A percentile compares a stretch with the other conserved stretches of the same genome.
Conservation (phyloP, 2,329 filamentous ascomycete species). For the Curvularia eragrostidis region DNA sequence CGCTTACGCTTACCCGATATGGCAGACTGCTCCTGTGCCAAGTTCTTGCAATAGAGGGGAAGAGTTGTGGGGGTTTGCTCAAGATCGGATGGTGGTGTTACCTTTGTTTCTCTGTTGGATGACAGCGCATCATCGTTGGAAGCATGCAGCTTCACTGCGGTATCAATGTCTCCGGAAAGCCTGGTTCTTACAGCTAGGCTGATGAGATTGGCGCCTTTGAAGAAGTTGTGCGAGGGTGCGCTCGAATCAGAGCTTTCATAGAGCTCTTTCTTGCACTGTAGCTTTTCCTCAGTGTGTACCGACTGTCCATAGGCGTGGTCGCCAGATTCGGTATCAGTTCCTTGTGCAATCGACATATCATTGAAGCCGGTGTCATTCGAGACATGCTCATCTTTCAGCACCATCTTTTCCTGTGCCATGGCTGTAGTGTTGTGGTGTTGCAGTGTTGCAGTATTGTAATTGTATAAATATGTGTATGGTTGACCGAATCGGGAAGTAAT, state of each 20-base stretch:
- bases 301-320: constrained; percentile 8
- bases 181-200: constrained; percentile 16
- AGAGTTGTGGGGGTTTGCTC: constrained; percentile 9
- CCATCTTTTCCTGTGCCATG: constrained; percentile 38
- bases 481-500: constrained; percentile 22
- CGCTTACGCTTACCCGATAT: constrained; percentile 22
- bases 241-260: constrained; percentile 25
- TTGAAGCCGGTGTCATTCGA: constrained; percentile 56
- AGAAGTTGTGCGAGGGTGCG: constrained; percentile 28
- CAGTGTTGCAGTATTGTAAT: background rate
- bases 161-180: background rate
- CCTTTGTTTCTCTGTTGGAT: background rate
- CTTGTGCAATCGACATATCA: constrained; percentile 40
- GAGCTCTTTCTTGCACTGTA: constrained; percentile 28
- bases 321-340: background rate
- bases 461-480: constrained; percentile 14
- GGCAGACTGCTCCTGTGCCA: constrained; percentile 23
- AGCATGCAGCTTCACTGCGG: background rate
- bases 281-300: constrained; percentile 41
- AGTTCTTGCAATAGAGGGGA: constrained; percentile 18
- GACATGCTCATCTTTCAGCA: constrained; percentile 45
- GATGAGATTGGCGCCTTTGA: constrained; percentile 36
- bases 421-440: constrained; percentile 8
- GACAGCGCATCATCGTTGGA: background rate
- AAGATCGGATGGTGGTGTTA: background rate